Conservation (phyloP, 148 eudicot species). For the Salicornia ramosissima region DNA sequence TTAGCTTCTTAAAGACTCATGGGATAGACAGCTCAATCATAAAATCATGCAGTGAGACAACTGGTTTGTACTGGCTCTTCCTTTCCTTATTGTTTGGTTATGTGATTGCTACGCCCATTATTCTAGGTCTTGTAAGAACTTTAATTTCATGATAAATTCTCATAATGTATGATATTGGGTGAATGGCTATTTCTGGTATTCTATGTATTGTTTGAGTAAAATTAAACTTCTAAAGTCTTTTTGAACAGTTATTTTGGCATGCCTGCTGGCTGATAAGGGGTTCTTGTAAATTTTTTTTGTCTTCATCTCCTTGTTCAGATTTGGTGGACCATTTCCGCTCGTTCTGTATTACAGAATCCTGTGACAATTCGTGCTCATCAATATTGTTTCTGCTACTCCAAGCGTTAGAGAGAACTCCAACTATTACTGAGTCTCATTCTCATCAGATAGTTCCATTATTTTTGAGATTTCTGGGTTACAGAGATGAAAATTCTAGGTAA, state of each 20-base stretch:
- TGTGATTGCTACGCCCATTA: too few species aligned
- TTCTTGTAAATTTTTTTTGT: background rate
- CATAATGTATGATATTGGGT: background rate
- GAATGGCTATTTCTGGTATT: background rate
- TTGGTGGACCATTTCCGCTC: conserved; percentile 44
- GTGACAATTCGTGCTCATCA: conserved; percentile 39
- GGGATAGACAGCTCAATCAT: conserved; percentile 20
- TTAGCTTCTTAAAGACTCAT: conserved; percentile 30
- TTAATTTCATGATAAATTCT: background rate
- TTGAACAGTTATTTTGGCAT: background rate
- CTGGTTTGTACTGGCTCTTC: conserved; percentile 36
- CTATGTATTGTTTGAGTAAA: background rate
- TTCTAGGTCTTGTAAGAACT: background rate
- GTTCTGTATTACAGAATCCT: conserved; percentile 29
- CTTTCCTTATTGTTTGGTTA: conserved; percentile 1
- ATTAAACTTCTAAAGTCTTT: background rate
- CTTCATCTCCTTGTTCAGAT: conserved; percentile 39
- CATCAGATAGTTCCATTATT: conserved; percentile 74
- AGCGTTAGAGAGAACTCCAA: conserved; percentile 61
- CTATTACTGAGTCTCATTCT: conserved; percentile 53
- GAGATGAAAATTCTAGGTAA: conserved; percentile 32
- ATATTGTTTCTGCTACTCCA: conserved; percentile 60
- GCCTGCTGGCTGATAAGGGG: background rate
- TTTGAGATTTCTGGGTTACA: conserved; percentile 72
- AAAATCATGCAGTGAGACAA: conserved; percentile 27